A percentile compares a stretch with the other conserved stretches of the same genome.
phyloP scores from a whole-genome alignment of 768 basidiomycete genomes.

The Psilocybe cyanescens region DNA sequence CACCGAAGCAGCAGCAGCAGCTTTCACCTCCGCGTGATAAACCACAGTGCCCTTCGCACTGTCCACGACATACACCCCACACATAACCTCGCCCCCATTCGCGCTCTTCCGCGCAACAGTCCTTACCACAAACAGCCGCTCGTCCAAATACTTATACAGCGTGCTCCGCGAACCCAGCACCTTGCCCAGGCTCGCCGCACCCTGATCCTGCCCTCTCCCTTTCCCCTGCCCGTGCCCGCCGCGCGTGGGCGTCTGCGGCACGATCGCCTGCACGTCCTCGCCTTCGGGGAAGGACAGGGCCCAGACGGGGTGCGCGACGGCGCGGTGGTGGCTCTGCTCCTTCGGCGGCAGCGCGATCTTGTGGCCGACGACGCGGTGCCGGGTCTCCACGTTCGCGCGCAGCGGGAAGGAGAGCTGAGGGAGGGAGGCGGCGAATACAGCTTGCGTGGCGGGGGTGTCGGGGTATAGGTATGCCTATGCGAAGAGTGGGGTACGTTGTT shows the following conservation, averaged over 20 bases:
- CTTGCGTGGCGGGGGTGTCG: slow-evolving; percentile 48
- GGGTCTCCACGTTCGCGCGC: slow-evolving; percentile 43
- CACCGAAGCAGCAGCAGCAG: not conserved
- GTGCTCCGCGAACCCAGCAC: slow-evolving; percentile 78
- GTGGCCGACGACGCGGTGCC: slow-evolving; percentile 60
- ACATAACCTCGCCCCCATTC: slow-evolving; percentile 32
- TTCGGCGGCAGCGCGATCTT: slow-evolving; percentile 46
- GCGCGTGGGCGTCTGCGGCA: slow-evolving; percentile 37
- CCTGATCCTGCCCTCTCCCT: slow-evolving; percentile 14
- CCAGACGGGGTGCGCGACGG: slow-evolving; percentile 38
- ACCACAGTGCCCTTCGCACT: slow-evolving; percentile 75
- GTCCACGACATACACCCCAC: slow-evolving; percentile 82
- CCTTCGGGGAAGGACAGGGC: slow-evolving; percentile 53
- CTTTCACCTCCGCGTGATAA: slow-evolving; percentile 59
- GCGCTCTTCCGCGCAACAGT: slow-evolving; percentile 40
- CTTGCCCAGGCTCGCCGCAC: slow-evolving; percentile 79
- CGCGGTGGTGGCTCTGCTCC: slow-evolving; percentile 27
- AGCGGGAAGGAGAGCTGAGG: slow-evolving; percentile 60
- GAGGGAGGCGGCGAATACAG: slow-evolving; percentile 46
- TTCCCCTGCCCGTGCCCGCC: slow-evolving; percentile 26
- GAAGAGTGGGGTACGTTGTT: not conserved
- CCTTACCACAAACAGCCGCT: slow-evolving; percentile 69
- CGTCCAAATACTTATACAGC: slow-evolving; percentile 94
- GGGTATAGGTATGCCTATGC: slow-evolving; percentile 70
- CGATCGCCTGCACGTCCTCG: slow-evolving; percentile 60